phyloP scores from a whole-genome alignment of 1,139 yeast species.

The Protomyces gravidus region DNA sequence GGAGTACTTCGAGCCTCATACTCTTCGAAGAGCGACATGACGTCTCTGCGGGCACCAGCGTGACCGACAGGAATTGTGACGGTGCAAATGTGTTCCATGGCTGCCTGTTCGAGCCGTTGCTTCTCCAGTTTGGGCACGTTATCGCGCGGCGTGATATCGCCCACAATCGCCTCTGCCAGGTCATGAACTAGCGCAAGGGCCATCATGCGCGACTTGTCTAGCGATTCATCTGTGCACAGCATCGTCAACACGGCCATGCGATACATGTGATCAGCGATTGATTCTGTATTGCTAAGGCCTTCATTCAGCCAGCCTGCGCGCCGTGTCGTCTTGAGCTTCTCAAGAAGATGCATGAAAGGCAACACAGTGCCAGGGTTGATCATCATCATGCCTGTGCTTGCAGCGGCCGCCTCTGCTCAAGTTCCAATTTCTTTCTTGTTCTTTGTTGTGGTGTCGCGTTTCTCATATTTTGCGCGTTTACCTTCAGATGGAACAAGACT shows the following conservation, averaged over 20 bases:
- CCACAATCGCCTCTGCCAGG: conserved; percentile 77
- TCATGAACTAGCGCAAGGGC: conserved; percentile 89
- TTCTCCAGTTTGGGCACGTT: conserved; percentile 48
- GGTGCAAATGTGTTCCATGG: conserved; percentile 63
- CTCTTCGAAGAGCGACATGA: conserved; percentile 76
- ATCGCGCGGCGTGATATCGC: conserved; percentile 32
- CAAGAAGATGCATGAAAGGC: conserved; percentile 70
- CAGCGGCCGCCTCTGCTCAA: too few species aligned
- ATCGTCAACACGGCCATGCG: conserved; percentile 84
- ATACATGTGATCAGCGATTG: conserved; percentile 76
- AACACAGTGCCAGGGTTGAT: not conserved
- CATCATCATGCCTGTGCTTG: not conserved
- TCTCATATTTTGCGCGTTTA: too few species aligned
- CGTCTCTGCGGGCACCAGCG: conserved; percentile 57
- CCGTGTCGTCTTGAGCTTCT: conserved; percentile 69
- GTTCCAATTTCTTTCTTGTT: too few species aligned
- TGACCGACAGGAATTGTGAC: conserved; percentile 60
- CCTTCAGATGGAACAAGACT: too few species aligned
- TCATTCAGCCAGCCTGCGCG: conserved; percentile 94
- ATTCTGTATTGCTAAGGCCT: conserved; percentile 51
- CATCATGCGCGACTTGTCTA: conserved; percentile 58
- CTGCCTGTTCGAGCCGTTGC: conserved; percentile 71
- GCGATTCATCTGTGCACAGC: conserved; percentile 48
- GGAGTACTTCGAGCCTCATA: conserved; percentile 76
- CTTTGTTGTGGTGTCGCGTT: too few species aligned